Evolutionary conservation across 2,329 filamentous ascomycete genomes (phyloP), one percentile per base, ranked within the genome.

Genomic region (Metarhizium brunneum): DNA sequence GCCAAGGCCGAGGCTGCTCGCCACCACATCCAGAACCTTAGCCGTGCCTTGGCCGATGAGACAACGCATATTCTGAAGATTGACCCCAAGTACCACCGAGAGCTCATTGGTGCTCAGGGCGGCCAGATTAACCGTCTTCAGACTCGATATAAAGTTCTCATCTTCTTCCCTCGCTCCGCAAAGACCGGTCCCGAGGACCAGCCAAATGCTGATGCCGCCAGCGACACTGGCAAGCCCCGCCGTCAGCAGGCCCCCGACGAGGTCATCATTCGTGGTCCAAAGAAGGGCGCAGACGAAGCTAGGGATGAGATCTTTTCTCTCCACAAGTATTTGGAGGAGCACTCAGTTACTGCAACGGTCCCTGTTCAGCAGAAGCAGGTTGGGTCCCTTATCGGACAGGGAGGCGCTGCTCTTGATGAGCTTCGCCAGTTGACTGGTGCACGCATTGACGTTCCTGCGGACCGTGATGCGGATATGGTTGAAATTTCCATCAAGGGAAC

Each of bases 401-500:
- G 91, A 45, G 94, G 94, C 60, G 85, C 87, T 63, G 91, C 90
- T 63, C 90, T 99, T 80, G 94, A 97, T 64, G 87, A 90, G 66
- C 79, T 99, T 51, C 88, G 94, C 57, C 84, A 91, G 60, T 77
- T 83, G 55, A 95, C 90, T 50, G 90, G 90, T 54, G 91, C 91
- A 29, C 88, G 88, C 72, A 92, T 99, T 61, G 92, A 97, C 67
- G 88, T 99, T 51, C 94, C 94, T 30, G 86, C 88, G 59, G 85
- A 85, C 55, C 83, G 86, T 57, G 90, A 95, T 61, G 81, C 83
- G 16, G 82, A 84, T 10, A 80, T 85, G 58, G 90, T 94, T 14
- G 89, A 96, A 64, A 92, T 99, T 66, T 86, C 85, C 69, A 83
- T 99, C 71, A 95, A 91, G 80, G 94, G 94, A 54, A 95, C 90